phyloP scores from a whole-genome alignment of 108 stramenopile species.

The Nannochloropsis salina region DNA sequence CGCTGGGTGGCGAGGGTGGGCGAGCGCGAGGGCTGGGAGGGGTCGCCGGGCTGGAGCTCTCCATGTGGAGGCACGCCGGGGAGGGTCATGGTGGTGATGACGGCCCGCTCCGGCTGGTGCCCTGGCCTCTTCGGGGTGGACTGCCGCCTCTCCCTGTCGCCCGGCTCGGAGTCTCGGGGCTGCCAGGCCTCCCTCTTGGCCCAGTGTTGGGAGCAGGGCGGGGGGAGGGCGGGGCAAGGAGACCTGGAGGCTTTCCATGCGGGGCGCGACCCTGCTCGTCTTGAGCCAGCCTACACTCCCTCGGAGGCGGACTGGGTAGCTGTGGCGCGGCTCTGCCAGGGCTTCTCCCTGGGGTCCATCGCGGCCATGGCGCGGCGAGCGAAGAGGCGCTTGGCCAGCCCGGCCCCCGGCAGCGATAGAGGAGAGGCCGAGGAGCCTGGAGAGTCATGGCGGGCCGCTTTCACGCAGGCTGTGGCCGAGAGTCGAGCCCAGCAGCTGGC shows the following conservation, averaged over 20 bases:
- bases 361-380: constrained; percentile 6
- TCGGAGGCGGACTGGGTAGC: not conserved
- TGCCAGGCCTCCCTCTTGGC: too few relatives aligned
- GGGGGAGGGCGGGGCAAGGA: too few relatives aligned
- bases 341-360: not conserved
- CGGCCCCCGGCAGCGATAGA: too few relatives aligned
- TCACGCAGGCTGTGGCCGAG: not conserved
- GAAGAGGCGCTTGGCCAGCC: not conserved
- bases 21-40: not conserved
- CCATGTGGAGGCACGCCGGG: not conserved
- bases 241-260: too few relatives aligned
- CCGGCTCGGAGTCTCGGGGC: too few relatives aligned
- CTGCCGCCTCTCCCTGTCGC: too few relatives aligned
- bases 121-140: not conserved
- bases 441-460: not conserved
- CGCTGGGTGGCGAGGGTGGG: not conserved
- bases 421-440: too few relatives aligned
- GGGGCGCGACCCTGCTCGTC: too few relatives aligned
- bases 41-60: not conserved
- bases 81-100: not conserved
- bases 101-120: not conserved
- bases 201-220: too few relatives aligned
- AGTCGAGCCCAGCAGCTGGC: not conserved
- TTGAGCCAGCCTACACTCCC: too few relatives aligned
- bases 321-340: not conserved